Evolutionary conservation across 23 red algal species (phyloP), one percentile per base, ranked within the genome.

Genomic region (Agarophyton chilense): DNA sequence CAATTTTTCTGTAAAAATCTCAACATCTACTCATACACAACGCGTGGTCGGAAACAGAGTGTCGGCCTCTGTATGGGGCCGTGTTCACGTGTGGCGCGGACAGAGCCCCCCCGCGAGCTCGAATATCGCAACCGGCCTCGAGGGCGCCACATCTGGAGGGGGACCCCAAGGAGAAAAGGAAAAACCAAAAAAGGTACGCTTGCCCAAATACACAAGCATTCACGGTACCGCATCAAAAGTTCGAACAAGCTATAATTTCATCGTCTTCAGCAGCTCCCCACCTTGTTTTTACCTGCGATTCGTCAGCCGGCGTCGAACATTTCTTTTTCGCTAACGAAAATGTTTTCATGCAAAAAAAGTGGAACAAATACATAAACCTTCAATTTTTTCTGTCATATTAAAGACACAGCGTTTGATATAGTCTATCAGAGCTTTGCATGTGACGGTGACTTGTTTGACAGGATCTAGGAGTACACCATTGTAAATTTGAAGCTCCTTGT

Each of bases 251-350:
- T n/a, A n/a, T n/a, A n/a, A 58, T 17, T 0, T 7, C 19, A 2
- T 1, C 14, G 12, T 58, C 55, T 2, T 28, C 55, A 2, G 17
- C 5, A 21, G 29, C 55, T 28, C 24, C 55, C 0, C 14, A 11
- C 11, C 5, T 29, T 1, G 55, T 58, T 7, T 58, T 58, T 28
- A 25, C 24, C 55, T 1, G 22, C 11, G 29, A 58, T 4, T 28
- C 55, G 21, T 28, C 22, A 7, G 25, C 55, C 0, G 14, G 71
- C 54, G 60, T 85, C 1, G 0, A 5, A 22, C 61, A 32, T 16
- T 85, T 85, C 29, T 68, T 85, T 24, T 47, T 85, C 28, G 52
- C 47, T 0, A 50, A 49, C 22, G 61, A 67, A 50, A 85, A 85
- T 40, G 1, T 68, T 3, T 6, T 26, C 4, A 72, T 70, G 81